Evolutionary conservation across 169 alveolate genomes (phyloP).

Genomic region (Cytauxzoon felis): DNA sequence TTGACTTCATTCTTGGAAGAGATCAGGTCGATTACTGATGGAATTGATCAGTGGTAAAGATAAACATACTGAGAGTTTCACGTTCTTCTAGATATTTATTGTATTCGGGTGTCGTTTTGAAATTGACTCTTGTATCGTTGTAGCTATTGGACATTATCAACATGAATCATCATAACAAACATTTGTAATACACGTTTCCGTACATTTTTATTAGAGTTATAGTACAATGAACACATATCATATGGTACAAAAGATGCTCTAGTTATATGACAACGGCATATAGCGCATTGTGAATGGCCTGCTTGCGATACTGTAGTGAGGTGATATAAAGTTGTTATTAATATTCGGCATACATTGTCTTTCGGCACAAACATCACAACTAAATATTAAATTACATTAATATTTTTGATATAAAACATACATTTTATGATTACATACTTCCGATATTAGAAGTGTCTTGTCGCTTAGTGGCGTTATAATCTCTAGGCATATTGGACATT

Average conservation of each 20-base stretch:
- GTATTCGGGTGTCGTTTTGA: slow-evolving; percentile 71
- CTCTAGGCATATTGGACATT: slow-evolving; percentile 64
- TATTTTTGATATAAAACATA: slow-evolving; percentile 15
- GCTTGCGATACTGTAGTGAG: slow-evolving; percentile 26
- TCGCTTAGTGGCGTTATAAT: slow-evolving; percentile 56
- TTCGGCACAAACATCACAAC: slow-evolving; percentile 62
- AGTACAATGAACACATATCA: slow-evolving; percentile 38
- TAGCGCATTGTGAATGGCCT: slow-evolving; percentile 62
- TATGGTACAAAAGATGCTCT: slow-evolving; percentile 44
- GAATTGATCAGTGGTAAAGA: not conserved
- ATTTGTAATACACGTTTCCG: slow-evolving; percentile 55
- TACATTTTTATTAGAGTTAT: slow-evolving; percentile 40
- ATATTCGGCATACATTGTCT: slow-evolving; percentile 51
- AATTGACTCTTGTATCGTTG: slow-evolving; percentile 70
- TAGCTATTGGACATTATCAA: slow-evolving; percentile 46
- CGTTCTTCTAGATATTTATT: slow-evolving; percentile 67
- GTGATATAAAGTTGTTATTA: not conserved
- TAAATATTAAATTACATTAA: not conserved
- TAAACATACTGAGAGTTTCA: slow-evolving; percentile 49
- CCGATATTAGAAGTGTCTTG: slow-evolving; percentile 54
- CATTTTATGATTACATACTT: slow-evolving; percentile 59
- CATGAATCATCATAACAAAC: slow-evolving; percentile 12
- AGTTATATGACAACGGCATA: slow-evolving; percentile 57
- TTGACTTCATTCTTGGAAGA: slow-evolving; percentile 49
- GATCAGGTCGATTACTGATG: slow-evolving; percentile 46